Evolutionary conservation across 2,329 filamentous ascomycete genomes (phyloP).

Genomic region (Colletotrichum limetticola): DNA sequence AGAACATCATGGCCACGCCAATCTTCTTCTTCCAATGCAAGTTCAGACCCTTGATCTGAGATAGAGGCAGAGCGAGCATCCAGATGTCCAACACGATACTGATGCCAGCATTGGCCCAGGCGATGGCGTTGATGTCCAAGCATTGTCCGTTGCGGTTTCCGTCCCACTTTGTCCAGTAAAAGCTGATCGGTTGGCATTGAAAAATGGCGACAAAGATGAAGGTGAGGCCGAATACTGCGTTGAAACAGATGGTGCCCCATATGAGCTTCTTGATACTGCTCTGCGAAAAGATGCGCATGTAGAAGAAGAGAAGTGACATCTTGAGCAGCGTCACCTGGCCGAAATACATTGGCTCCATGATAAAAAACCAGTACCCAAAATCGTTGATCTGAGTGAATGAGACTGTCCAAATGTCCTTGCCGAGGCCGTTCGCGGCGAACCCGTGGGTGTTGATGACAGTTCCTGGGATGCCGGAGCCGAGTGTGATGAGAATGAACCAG

Average conservation of each 20-base stretch:
- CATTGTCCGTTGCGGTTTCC: conserved; percentile 58
- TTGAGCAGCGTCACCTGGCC: conserved; percentile 57
- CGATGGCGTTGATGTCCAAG: conserved; percentile 58
- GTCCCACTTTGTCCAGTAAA: conserved; percentile 66
- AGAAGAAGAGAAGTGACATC: conserved; percentile 64
- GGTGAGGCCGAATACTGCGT: conserved; percentile 49
- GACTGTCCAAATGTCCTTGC: conserved; percentile 63
- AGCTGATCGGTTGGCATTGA: conserved; percentile 61
- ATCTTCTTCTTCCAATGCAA: conserved; percentile 60
- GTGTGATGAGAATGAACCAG: conserved; percentile 45
- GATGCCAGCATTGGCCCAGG: conserved; percentile 62
- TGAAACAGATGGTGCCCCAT: conserved; percentile 54
- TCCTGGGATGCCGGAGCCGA: conserved; percentile 42
- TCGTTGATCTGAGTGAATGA: conserved; percentile 50
- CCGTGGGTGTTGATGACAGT: conserved; percentile 46
- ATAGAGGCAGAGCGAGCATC: conserved; percentile 62
- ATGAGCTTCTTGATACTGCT: conserved; percentile 46
- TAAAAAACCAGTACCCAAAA: conserved; percentile 56
- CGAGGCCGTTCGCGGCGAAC: conserved; percentile 53
- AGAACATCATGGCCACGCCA: conserved; percentile 62
- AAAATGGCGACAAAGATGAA: conserved; percentile 58
- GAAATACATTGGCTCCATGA: conserved; percentile 58
- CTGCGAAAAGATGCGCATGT: conserved; percentile 63
- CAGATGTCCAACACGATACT: conserved; percentile 63
- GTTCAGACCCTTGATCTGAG: conserved; percentile 53